Evolutionary conservation across 257 asterid species (phyloP), one percentile per base, ranked within the genome.

Genomic region (Gentiana dahurica): DNA sequence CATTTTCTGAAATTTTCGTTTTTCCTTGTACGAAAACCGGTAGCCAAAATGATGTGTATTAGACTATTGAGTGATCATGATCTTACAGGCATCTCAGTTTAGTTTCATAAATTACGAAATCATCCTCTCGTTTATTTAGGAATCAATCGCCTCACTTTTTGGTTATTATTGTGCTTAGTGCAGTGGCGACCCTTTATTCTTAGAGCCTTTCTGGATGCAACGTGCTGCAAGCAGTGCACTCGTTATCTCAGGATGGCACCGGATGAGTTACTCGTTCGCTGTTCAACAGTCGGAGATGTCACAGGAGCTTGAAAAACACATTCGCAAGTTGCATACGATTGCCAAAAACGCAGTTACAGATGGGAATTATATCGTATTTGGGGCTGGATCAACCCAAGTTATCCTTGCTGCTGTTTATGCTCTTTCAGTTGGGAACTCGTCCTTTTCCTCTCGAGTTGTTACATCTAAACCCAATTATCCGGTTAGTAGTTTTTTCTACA

Each of bases 381-480:
- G 96, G 2, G 75, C 32, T 24, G 96, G 96, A 15, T 88, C 95
- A 9, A 75, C 94, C 1, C 95, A 77, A 8, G 88, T 88, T 37
- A 75, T 82, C 2, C 52, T 55, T 37, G 96, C 96, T 6, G 96
- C 93, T 1, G 77, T 82, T 11, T 73, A 54, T 35, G 96, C 95
- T n/a, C 95, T 88, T 61, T 77, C 94, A 7, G 59, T 48, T 35
- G 44, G 44, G 5, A 71, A 84, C 63, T 58, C 77, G 1, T 75
- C 92, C 12, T 63, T 81, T 0, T 82, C 85, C 0, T 76, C 94
- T 36, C 54, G 49, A 34, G 88, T 85, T 0, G 90, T 80, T 32
- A 79, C 90, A 3, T 56, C 75, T 12, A 15, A 36, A 51, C 96
- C 94, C 8, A 63, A 37, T 63, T 88, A 85, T 59, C 67, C 79